phyloP scores from a whole-genome alignment of 108 stramenopile genomes.

The Discostella pseudostelligera region DNA sequence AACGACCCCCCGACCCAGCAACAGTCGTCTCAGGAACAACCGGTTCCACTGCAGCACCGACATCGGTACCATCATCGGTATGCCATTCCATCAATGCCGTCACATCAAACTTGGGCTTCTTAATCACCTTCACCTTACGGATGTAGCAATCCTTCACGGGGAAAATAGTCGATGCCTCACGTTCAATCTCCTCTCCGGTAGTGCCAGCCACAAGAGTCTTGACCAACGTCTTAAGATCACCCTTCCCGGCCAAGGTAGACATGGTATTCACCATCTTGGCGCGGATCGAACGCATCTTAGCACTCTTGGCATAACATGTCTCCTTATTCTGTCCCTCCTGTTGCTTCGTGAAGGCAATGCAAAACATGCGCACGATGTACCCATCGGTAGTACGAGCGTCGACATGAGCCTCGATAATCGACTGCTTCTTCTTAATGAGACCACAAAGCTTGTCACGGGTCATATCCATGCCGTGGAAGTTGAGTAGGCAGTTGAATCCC shows the following conservation, averaged over 20 bases:
- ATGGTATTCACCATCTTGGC: slow-evolving; percentile 97
- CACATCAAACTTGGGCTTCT: slow-evolving; percentile 99
- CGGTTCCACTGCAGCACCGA: slow-evolving; percentile 74
- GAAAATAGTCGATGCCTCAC: slow-evolving; percentile 88
- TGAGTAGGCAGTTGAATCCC: slow-evolving; percentile 97
- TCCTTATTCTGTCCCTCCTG: slow-evolving; percentile 95
- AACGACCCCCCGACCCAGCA: slow-evolving; percentile 91
- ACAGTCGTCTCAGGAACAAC: slow-evolving; percentile 75
- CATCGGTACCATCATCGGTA: slow-evolving; percentile 84
- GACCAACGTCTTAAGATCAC: slow-evolving; percentile 97
- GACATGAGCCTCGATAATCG: slow-evolving; percentile 98
- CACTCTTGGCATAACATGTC: slow-evolving; percentile 97
- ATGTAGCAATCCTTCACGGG: slow-evolving; percentile 99
- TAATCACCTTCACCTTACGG: slow-evolving; percentile 99
- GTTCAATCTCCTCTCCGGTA: slow-evolving; percentile 93
- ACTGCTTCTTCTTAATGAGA: slow-evolving; percentile 99
- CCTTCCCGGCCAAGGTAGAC: slow-evolving; percentile 95
- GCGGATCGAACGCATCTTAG: slow-evolving; percentile 95
- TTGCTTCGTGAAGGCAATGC: slow-evolving; percentile 98
- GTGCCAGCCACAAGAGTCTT: slow-evolving; percentile 95
- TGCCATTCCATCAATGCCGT: slow-evolving; percentile 99
- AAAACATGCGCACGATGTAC: slow-evolving; percentile 97
- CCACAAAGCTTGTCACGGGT: slow-evolving; percentile 99
- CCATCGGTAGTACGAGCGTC: slow-evolving; percentile 98
- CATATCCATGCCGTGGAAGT: slow-evolving; percentile 99